A percentile compares a stretch with the other conserved stretches of the same genome.
phyloP scores from a whole-genome alignment of 2,329 filamentous ascomycete species.

The Trichoderma koningii region DNA sequence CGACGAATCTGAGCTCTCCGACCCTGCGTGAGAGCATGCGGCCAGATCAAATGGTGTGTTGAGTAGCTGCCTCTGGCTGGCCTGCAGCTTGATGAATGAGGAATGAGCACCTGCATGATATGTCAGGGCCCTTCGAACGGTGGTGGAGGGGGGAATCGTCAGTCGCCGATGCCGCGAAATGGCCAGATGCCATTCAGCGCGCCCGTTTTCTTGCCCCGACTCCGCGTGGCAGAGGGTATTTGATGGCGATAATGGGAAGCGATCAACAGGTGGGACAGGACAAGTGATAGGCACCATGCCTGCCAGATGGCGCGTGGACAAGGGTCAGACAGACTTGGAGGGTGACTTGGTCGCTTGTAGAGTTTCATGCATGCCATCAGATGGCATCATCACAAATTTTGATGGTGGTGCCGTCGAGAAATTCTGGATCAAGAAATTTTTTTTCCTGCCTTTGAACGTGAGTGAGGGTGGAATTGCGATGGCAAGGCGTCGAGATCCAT shows the following conservation, averaged over 20 bases:
- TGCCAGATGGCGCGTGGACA: slow-evolving; percentile 17
- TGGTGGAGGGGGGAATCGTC: neutral
- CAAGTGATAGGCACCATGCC: neutral
- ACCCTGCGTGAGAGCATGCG: slow-evolving; percentile 20
- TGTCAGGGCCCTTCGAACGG: slow-evolving; percentile 25
- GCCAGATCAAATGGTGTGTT: slow-evolving; percentile 20
- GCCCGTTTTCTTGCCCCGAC: slow-evolving; percentile 16
- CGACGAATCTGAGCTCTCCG: slow-evolving; percentile 17
- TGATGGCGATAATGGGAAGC: slow-evolving; percentile 20
- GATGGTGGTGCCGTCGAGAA: neutral
- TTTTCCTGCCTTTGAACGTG: neutral
- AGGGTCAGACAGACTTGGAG: slow-evolving; percentile 11
- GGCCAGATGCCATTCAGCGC: slow-evolving; percentile 11
- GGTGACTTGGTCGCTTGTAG: slow-evolving; percentile 24
- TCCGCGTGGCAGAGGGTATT: slow-evolving; percentile 25
- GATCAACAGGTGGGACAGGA: slow-evolving; percentile 20
- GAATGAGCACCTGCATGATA: slow-evolving; percentile 25
- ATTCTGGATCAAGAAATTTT: neutral
- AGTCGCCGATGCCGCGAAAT: neutral
- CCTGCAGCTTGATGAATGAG: neutral
- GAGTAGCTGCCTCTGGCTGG: slow-evolving; percentile 25
- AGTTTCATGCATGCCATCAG: slow-evolving; percentile 20
- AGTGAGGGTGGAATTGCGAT: slow-evolving; percentile 11
- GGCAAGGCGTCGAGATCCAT: neutral
- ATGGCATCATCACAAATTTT: slow-evolving; percentile 17